Evolutionary conservation across 2,329 filamentous ascomycete genomes (phyloP).

Genomic region (Zasmidium citrigriseum): DNA sequence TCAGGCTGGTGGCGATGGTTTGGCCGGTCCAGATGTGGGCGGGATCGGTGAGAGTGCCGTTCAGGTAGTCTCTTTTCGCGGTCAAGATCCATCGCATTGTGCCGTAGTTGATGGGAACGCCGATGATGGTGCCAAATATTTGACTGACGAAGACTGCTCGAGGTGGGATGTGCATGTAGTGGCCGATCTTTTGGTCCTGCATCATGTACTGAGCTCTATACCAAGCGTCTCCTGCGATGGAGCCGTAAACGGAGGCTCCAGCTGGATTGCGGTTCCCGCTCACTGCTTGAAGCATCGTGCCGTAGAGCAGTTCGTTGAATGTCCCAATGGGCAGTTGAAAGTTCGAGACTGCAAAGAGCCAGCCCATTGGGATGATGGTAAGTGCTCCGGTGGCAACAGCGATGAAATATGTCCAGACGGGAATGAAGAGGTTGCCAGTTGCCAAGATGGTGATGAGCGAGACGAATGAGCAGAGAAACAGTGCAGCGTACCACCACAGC

Average conservation of each 20-base stretch:
- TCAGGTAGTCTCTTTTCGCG: neutral
- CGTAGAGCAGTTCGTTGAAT: conserved; percentile 62
- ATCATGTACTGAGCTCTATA: neutral
- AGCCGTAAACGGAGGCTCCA: conserved; percentile 61
- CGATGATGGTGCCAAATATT: neutral
- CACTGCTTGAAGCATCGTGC: conserved; percentile 59
- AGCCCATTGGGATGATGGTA: conserved; percentile 59
- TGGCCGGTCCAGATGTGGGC: conserved; percentile 65
- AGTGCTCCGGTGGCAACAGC: conserved; percentile 57
- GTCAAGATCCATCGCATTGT: neutral
- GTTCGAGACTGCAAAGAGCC: conserved; percentile 62
- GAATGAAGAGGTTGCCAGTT: conserved; percentile 57
- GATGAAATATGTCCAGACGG: conserved; percentile 62
- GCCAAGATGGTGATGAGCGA: conserved; percentile 55
- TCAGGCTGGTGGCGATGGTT: conserved; percentile 52
- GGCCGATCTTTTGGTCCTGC: neutral
- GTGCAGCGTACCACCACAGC: conserved; percentile 57
- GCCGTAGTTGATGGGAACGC: neutral
- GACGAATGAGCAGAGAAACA: conserved; percentile 54
- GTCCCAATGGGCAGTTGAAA: conserved; percentile 56
- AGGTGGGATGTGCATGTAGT: neutral
- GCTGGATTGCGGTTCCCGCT: conserved; percentile 56
- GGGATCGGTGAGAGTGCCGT: conserved; percentile 40
- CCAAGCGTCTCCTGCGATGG: conserved; percentile 25
- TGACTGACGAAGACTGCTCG: neutral